Evolutionary conservation across 2,329 filamentous ascomycete genomes (phyloP).

Genomic region (Fusarium mundagurra): DNA sequence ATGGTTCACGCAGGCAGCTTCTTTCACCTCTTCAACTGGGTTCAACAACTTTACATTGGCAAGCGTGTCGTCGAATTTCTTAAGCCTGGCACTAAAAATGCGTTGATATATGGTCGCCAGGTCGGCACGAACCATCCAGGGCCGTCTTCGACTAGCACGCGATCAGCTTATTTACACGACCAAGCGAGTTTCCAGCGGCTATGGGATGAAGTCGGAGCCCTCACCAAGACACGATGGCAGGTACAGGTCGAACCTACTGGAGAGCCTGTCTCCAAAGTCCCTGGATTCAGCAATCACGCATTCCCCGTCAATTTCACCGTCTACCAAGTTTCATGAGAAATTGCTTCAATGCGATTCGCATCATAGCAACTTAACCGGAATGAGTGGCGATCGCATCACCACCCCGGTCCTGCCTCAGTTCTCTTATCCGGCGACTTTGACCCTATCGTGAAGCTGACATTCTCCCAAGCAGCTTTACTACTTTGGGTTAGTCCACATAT

Average conservation of each 20-base stretch:
- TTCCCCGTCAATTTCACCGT: constrained; percentile 49
- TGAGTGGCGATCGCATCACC: constrained; percentile 8
- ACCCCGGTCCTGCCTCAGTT: constrained; percentile 28
- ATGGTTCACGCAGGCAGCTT: constrained; percentile 61
- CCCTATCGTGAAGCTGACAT: constrained; percentile 26
- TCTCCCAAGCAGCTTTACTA: constrained; percentile 22
- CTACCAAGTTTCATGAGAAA: constrained; percentile 47
- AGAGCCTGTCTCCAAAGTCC: constrained; percentile 37
- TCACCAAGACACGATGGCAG: constrained; percentile 61
- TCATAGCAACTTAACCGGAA: not conserved
- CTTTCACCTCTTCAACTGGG: constrained; percentile 61
- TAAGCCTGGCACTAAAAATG: constrained; percentile 54
- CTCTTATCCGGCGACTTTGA: constrained; percentile 10
- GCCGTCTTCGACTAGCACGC: constrained; percentile 26
- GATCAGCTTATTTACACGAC: constrained; percentile 58
- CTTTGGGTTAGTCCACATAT: constrained; percentile 23
- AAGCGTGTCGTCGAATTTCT: constrained; percentile 57
- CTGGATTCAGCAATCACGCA: constrained; percentile 40
- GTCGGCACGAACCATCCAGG: constrained; percentile 52
- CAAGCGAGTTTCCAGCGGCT: constrained; percentile 60
- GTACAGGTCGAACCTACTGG: constrained; percentile 53
- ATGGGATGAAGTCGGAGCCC: constrained; percentile 62
- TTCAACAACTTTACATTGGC: constrained; percentile 57
- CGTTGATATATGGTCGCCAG: constrained; percentile 62
- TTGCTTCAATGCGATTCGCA: not conserved